Base-by-base conservation (phyloP, 2,329 filamentous ascomycete species). In the Verticillium dahliae region DNA sequence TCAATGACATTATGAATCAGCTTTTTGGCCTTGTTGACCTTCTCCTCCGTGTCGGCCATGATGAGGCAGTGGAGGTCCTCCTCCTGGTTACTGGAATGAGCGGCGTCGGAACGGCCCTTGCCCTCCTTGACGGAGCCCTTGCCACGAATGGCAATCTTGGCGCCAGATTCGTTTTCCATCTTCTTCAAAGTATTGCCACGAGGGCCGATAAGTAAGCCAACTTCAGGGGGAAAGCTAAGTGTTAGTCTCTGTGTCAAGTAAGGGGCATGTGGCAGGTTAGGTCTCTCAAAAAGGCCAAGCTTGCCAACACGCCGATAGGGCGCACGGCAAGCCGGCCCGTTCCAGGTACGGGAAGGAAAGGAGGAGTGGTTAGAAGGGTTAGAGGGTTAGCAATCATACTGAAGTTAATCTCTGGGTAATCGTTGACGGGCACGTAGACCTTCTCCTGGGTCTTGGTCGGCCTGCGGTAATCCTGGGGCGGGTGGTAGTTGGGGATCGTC, bases 331-430 rank as follows among this genome's bases (percentile, higher is more conserved):
- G 74, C 74, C 76, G 76, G 75, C 78, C 75, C 72, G 75, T 76
- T 77, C 78, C 74, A 78, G 73, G 71, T 65, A 70, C 68, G 52
- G 63, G 62, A 62, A 63, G 62, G 65, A 62, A 63, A 73, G 70
- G 71, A 73, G 69, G 80, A 13, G 75, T 81, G 78, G 80, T 90
- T 89, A 90, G 87, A 85, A 84, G 78, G 82, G 87, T 90, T 89
- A 88, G 87, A 92, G 92, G 92, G 92, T 97, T 97, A 97, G 93
- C 89, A 93, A 95, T 94, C 94, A 94, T 97, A 99, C 95, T 99
- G 92, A 99, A 99, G 90, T 99, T 99, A 89, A 99, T 98, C 80
- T 99, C 95, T 85, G 95, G 95, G 78, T 99, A 99, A 80, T 99
- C 95, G 87, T 99, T 99, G 82, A 99, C 95, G 76, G 95, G 95